These are phyloP conservation scores for Penicillium italicum DNA, from an alignment of 2,329 filamentous ascomycete genomes.

Conservation along the genomic window DNA sequence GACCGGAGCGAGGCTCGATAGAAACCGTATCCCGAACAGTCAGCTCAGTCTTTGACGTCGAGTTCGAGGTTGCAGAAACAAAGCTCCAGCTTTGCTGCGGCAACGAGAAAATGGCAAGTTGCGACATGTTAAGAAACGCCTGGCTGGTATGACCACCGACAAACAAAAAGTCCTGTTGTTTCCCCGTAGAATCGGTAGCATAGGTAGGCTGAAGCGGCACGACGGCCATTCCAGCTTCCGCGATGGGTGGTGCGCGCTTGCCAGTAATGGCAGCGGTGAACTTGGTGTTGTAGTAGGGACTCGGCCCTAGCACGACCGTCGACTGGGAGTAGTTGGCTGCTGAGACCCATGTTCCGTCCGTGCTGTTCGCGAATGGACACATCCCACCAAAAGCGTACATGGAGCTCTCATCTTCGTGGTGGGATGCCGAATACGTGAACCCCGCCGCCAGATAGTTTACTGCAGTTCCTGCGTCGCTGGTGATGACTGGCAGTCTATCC, in stretches of 20 bases:
- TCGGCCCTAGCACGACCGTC: slow-evolving; percentile 61
- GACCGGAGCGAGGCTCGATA: slow-evolving; percentile 81
- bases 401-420: slow-evolving; percentile 51
- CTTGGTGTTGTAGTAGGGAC: slow-evolving; percentile 40
- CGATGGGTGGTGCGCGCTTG: slow-evolving; percentile 62
- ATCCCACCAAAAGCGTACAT: slow-evolving; percentile 82
- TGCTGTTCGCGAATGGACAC: slow-evolving; percentile 60
- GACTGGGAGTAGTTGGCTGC: slow-evolving; percentile 73
- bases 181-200: slow-evolving; percentile 61
- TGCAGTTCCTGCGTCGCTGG: slow-evolving; percentile 36
- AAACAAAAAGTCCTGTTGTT: slow-evolving; percentile 74
- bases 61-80: slow-evolving; percentile 57
- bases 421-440: slow-evolving; percentile 60
- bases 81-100: slow-evolving; percentile 87
- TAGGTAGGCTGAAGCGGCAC: slow-evolving; percentile 69
- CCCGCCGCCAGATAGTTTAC: slow-evolving; percentile 58
- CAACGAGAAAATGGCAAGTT: slow-evolving; percentile 79
- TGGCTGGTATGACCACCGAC: slow-evolving; percentile 78
- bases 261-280: slow-evolving; percentile 41
- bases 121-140: slow-evolving; percentile 93
- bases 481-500: slow-evolving; percentile 43
- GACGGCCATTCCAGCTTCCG: slow-evolving; percentile 83
- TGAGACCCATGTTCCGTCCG: slow-evolving; percentile 59
- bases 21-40: slow-evolving; percentile 47
- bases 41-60: slow-evolving; percentile 53